phyloP scores from a whole-genome alignment of 78 protist genomes.

The Dictyostelium purpureum region DNA sequence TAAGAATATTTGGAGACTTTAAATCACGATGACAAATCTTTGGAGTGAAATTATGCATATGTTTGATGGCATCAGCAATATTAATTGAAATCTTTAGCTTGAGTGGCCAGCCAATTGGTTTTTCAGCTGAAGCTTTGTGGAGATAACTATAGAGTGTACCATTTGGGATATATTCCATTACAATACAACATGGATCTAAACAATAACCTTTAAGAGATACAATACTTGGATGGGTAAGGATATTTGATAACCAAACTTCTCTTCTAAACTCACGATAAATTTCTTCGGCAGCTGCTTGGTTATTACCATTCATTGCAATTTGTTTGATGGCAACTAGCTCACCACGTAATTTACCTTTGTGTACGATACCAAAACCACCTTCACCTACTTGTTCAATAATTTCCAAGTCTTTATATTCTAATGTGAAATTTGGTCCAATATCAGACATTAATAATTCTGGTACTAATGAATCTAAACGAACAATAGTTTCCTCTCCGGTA shows the following conservation, averaged over 20 bases:
- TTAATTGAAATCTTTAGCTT: slow-evolving; percentile 56
- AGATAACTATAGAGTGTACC: slow-evolving; percentile 58
- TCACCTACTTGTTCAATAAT: slow-evolving; percentile 73
- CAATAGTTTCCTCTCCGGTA: slow-evolving; percentile 5
- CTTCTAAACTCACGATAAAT: slow-evolving; percentile 68
- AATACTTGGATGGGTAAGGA: slow-evolving; percentile 40
- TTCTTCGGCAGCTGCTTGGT: neutral
- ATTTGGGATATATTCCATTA: slow-evolving; percentile 65
- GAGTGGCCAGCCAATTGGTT: neutral
- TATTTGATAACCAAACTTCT: slow-evolving; percentile 74
- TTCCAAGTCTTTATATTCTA: slow-evolving; percentile 61
- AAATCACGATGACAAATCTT: slow-evolving; percentile 82
- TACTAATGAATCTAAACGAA: slow-evolving; percentile 21
- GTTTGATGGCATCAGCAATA: slow-evolving; percentile 70
- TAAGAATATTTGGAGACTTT: slow-evolving; percentile 75
- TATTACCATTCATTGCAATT: neutral
- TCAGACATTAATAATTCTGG: slow-evolving; percentile 61
- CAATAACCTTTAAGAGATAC: slow-evolving; percentile 62
- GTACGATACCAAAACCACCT: slow-evolving; percentile 72
- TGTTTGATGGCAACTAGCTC: slow-evolving; percentile 54
- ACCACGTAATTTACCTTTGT: slow-evolving; percentile 43
- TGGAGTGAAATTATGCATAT: slow-evolving; percentile 67
- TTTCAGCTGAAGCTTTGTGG: neutral
- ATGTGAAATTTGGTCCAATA: slow-evolving; percentile 43
- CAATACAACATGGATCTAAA: slow-evolving; percentile 66